phyloP scores from a whole-genome alignment of 257 asterid species.

The Dorcoceras hygrometricum region DNA sequence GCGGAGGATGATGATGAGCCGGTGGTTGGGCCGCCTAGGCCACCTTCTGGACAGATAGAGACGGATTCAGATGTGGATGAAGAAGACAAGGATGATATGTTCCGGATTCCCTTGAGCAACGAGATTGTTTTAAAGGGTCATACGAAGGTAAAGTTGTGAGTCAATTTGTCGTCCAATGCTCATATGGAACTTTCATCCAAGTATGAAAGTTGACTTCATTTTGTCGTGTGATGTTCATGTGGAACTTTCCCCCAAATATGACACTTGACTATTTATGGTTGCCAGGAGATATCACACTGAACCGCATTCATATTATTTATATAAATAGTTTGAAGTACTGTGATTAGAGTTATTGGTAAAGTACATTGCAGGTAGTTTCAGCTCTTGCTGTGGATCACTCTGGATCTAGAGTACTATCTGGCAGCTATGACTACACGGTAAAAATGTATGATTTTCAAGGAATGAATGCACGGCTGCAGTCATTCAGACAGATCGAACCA shows the following conservation, averaged over 20 bases:
- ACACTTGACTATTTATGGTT: background rate
- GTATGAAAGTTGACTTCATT: background rate
- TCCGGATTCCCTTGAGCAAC: slow-evolving; percentile 81
- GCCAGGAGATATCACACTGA: background rate
- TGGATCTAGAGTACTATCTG: slow-evolving; percentile 92
- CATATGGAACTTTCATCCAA: background rate
- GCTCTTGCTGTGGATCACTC: slow-evolving; percentile 90
- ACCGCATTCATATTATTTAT: background rate
- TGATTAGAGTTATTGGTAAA: slow-evolving; percentile 12
- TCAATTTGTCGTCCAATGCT: background rate
- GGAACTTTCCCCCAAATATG: background rate
- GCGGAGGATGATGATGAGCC: slow-evolving; percentile 37
- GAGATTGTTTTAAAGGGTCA: slow-evolving; percentile 94
- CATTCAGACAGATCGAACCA: slow-evolving; percentile 95
- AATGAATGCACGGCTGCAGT: slow-evolving; percentile 92
- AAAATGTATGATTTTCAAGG: slow-evolving; percentile 98
- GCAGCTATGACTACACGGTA: slow-evolving; percentile 87
- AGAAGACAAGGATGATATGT: slow-evolving; percentile 47
- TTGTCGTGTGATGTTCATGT: background rate
- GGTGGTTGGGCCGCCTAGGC: slow-evolving; percentile 54
- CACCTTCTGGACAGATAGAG: slow-evolving; percentile 35
- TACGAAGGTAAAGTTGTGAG: slow-evolving; percentile 53
- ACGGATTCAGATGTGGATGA: slow-evolving; percentile 59
- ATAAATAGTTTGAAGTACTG: background rate
- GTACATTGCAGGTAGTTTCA: slow-evolving; percentile 67